Evolutionary conservation across 2,329 filamentous ascomycete genomes (phyloP).

Genomic region (Botrytis galanthina): DNA sequence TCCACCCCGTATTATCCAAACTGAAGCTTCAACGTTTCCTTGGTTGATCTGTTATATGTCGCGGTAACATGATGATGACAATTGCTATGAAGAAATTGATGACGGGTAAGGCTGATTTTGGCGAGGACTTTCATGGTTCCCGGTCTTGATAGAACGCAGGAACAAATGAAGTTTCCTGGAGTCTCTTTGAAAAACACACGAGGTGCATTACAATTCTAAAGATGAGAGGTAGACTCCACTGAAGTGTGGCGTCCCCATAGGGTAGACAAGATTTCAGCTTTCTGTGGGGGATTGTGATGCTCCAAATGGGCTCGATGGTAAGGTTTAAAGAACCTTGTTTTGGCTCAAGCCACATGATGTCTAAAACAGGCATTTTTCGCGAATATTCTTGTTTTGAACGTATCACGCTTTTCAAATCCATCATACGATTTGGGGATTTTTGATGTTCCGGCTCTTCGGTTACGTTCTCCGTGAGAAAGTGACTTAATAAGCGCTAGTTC

Average conservation of each 20-base stretch:
- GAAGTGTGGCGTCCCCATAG: constrained; percentile 1
- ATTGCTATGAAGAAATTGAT: background rate
- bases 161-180: constrained; percentile 8
- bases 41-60: background rate
- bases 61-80: background rate
- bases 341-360: constrained; percentile 18
- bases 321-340: background rate
- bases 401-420: background rate
- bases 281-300: background rate
- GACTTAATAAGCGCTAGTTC: constrained; percentile 18
- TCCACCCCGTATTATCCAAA: background rate
- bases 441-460: constrained; percentile 19
- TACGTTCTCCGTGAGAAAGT: constrained; percentile 15
- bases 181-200: constrained; percentile 10
- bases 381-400: constrained; percentile 14
- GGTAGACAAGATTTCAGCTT: constrained; percentile 6
- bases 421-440: constrained; percentile 8
- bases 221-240: background rate
- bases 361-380: constrained; percentile 8
- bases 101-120: constrained; percentile 20
- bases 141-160: constrained; percentile 15
- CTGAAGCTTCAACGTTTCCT: background rate
- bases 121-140: constrained; percentile 8
- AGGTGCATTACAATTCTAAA: background rate
- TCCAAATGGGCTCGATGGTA: background rate